Evolutionary conservation across 2,329 filamentous ascomycete species (phyloP).

Genomic region (Ascocoryne sarcoides): DNA sequence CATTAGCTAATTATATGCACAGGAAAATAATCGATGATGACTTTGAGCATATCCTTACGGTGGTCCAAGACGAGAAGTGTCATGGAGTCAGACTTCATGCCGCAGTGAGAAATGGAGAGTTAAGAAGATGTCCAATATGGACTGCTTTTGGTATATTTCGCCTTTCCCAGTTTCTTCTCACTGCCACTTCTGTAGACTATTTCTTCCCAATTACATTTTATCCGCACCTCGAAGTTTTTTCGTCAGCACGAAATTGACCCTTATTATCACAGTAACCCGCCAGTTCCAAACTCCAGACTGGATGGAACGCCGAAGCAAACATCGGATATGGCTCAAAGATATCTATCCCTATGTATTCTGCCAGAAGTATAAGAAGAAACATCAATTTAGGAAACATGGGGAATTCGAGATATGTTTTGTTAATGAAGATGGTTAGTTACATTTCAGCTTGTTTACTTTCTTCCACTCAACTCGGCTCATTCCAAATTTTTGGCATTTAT

Average conservation of each 20-base stretch:
- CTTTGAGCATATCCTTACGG: conserved; percentile 43
- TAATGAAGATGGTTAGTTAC: conserved; percentile 19
- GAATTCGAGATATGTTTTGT: conserved; percentile 27
- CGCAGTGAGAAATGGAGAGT: conserved; percentile 44
- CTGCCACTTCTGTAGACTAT: not conserved
- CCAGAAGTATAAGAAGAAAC: conserved; percentile 44
- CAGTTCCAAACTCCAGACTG: conserved; percentile 40
- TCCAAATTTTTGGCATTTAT: too few relatives aligned
- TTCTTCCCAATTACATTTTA: too few relatives aligned
- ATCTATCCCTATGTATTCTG: conserved; percentile 52
- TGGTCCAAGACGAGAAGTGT: conserved; percentile 43
- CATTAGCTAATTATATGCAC: too few relatives aligned
- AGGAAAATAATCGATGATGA: conserved; percentile 48
- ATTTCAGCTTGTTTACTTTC: not conserved
- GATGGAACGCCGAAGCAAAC: conserved; percentile 40
- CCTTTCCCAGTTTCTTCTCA: not conserved
- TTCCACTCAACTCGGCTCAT: too few relatives aligned
- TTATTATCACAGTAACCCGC: conserved; percentile 49
- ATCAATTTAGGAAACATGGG: conserved; percentile 37
- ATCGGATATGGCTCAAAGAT: conserved; percentile 43
- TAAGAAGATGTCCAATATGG: conserved; percentile 51
- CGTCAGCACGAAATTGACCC: too few relatives aligned
- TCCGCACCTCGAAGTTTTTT: too few relatives aligned
- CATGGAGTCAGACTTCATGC: conserved; percentile 46
- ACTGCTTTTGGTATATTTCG: conserved; percentile 48